Evolutionary conservation across 83 land plant species (phyloP), one percentile per base, ranked within the genome.

Genomic region (Diphasiastrum complanatum): DNA sequence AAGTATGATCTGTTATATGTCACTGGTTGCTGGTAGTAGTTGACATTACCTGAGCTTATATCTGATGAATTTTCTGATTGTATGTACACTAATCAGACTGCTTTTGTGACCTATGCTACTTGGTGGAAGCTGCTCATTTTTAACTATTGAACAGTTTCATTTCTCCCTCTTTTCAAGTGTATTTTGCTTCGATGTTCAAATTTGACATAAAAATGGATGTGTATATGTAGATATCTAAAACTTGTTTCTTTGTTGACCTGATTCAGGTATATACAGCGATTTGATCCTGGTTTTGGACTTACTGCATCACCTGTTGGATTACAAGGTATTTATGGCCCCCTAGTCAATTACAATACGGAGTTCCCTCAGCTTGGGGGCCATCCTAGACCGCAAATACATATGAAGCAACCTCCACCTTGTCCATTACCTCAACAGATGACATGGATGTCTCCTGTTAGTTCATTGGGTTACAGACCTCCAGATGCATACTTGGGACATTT

Each of bases 221-320:
- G 43, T 40, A 8, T 40, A 8, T 8, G 43, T 16, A 8, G 43
- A 40, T 8, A 16, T 40, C 16, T 18, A 6, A 48, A 48, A 6
- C 6, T 48, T 48, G 18, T 48, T 48, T n/a, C n/a, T 28, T 54
- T 54, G 33, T 28, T 5, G 4, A 18, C 3, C 33, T 6, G 11
- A 4, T 54, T 5, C 57, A 86, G 91, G 79, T 86, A 78, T 49
- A 63, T 75, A 56, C 91, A 86, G 48, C 74, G 91, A 47, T 86
- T 83, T 81, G 91, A 86, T 67, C 91, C 91, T 67, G 91, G 91
- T 3, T 86, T 83, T 78, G 91, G 91, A 10, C 80, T 80, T 49
- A 83, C 45, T 62, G 47, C 69, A 3, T 83, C 83, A 12, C 73
- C 78, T n/a, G 80, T 81, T 67, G 40, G 82, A n/a, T 63, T 86